Evolutionary conservation across 495 filamentous ascomycete species (phyloP).

Genomic region (Penicillium antarcticum): DNA sequence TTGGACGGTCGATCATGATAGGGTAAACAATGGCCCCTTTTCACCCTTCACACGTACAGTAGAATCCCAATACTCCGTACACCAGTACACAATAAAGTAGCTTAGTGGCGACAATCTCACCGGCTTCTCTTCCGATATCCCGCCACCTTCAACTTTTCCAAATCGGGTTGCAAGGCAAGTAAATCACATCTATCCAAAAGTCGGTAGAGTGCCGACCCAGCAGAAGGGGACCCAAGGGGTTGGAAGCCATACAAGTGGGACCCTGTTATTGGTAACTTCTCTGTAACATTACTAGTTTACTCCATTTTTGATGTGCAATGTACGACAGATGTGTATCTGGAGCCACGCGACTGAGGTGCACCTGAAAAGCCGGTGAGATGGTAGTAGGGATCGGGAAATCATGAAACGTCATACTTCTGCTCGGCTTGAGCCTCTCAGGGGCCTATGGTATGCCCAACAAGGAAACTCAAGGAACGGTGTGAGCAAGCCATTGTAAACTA

Average conservation of each 20-base stretch:
- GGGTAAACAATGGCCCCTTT: constrained; percentile 5
- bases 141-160: neutral
- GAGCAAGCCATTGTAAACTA: constrained; percentile 1
- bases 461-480: constrained; percentile 9
- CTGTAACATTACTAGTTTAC: constrained; percentile 13
- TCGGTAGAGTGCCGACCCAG: constrained; percentile 29
- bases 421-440: constrained; percentile 10
- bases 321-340: constrained; percentile 16
- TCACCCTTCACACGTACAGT: neutral
- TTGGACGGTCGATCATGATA: constrained; percentile 18
- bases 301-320: constrained; percentile 14
- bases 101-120: neutral
- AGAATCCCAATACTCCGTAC: neutral
- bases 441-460: constrained; percentile 1
- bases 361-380: constrained; percentile 28
- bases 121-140: neutral
- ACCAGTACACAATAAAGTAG: no score
- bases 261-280: constrained; percentile 13
- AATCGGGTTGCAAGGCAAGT: no score
- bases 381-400: neutral
- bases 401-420: constrained; percentile 1
- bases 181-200: constrained; percentile 20
- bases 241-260: constrained; percentile 19
- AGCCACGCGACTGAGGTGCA: constrained; percentile 23
- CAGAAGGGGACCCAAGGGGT: constrained; percentile 23